These are phyloP conservation scores for Pseudoscleropodium purum DNA, from an alignment of 225 moss, liverwort and hornwort genomes.

Conservation along the genomic window DNA sequence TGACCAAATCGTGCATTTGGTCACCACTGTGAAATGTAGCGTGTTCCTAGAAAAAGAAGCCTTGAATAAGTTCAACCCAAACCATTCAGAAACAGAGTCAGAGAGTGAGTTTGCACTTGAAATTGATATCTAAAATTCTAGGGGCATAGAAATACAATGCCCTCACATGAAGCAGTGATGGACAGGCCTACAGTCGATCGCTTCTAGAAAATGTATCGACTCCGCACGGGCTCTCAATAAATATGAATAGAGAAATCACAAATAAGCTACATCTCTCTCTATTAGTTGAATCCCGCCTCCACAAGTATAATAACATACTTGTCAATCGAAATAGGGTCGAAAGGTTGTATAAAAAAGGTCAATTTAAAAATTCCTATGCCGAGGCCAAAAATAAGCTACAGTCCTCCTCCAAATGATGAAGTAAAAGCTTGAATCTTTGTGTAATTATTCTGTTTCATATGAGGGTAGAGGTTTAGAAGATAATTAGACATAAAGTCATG, in stretches of 20 bases:
- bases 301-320: constrained; percentile 3
- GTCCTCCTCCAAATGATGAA: not conserved
- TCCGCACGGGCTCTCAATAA: not conserved
- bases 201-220: not conserved
- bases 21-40: too few species aligned
- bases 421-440: constrained; percentile 27
- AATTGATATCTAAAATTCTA: not conserved
- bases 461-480: constrained; percentile 47
- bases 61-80: not conserved
- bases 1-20: not conserved
- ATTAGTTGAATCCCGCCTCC: not conserved
- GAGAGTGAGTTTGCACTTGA: not conserved
- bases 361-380: not conserved
- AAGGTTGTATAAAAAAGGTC: not conserved
- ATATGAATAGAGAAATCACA: not conserved
- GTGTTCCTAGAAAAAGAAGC: not conserved
- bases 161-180: not conserved
- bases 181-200: not conserved
- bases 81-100: not conserved
- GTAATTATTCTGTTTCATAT: constrained; percentile 24
- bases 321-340: constrained; percentile 1
- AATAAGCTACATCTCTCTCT: not conserved
- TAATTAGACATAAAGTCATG: constrained; percentile 76
- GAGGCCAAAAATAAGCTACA: constrained; percentile 2
- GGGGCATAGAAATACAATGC: constrained; percentile 2